These are phyloP conservation scores for Trichosporon inkin DNA, from an alignment of 1,284 basidiomycete species.

Conservation along the genomic window DNA sequence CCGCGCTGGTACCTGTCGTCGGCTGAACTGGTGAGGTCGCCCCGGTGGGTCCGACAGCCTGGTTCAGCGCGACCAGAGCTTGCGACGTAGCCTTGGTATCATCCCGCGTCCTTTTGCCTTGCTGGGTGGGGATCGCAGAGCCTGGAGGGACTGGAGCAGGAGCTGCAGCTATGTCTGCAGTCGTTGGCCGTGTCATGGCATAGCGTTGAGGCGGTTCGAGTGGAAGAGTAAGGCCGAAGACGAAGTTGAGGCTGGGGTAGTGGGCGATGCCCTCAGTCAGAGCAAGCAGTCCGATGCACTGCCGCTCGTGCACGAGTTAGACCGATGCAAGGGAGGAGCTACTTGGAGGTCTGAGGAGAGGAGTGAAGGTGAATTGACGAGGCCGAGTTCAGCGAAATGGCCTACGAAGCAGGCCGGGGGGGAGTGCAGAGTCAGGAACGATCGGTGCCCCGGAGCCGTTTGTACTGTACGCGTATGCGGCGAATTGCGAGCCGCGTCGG, in stretches of 20 bases:
- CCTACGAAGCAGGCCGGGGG: not conserved
- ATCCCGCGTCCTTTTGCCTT: conserved; percentile 61
- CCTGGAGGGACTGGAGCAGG: conserved; percentile 1
- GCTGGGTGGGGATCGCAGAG: conserved; percentile 3
- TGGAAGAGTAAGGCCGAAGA: not conserved
- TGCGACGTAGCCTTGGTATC: not conserved
- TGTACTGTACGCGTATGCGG: not conserved
- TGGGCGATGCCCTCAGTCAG: not conserved
- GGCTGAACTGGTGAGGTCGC: conserved; percentile 48
- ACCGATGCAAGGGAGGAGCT: no score
- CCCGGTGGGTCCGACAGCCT: not conserved
- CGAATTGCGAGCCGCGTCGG: not conserved
- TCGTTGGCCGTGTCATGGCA: conserved; percentile 3
- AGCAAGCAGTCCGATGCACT: not conserved
- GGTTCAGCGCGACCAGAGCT: not conserved
- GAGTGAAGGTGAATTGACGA: not conserved
- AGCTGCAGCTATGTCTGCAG: not conserved
- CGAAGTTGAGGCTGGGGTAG: not conserved
- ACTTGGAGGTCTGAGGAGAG: not conserved
- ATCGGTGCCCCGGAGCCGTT: not conserved
- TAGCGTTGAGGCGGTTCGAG: conserved; percentile 1
- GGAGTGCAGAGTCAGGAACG: not conserved
- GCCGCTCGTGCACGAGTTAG: no score
- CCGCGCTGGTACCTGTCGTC: conserved; percentile 34
- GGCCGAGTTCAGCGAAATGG: not conserved